These are phyloP conservation scores for Coleophoma crateriformis DNA, from an alignment of 2,329 filamentous ascomycete genomes.

Conservation along the genomic window DNA sequence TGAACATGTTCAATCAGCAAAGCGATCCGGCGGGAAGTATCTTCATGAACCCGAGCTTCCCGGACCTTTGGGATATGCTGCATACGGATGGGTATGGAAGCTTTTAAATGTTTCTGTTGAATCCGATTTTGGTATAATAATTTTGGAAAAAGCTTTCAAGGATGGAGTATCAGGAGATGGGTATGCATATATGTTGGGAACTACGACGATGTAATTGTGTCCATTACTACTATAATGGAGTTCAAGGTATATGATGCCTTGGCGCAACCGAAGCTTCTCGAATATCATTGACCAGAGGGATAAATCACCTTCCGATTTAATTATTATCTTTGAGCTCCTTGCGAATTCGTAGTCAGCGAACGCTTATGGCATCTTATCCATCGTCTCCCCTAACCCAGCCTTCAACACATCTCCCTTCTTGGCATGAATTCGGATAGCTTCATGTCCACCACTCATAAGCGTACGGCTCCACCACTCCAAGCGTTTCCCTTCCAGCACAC, in stretches of 20 bases:
- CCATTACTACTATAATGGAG: no score
- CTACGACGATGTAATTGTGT: no score
- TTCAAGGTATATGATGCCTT: no score
- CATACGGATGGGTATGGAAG: background rate
- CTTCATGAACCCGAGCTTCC: background rate
- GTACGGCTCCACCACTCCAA: background rate
- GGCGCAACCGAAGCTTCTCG: no score
- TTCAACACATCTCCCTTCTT: background rate
- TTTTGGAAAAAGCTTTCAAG: no score
- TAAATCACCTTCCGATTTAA: no score
- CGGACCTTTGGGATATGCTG: constrained; percentile 1
- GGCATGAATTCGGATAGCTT: background rate
- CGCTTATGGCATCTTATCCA: background rate
- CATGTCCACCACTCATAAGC: background rate
- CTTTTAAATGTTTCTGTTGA: background rate
- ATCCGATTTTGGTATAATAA: no score
- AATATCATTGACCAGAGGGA: no score
- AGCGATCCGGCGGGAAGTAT: background rate
- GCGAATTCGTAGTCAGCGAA: no score
- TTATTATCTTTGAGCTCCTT: no score
- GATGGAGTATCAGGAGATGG: no score
- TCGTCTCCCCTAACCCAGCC: background rate
- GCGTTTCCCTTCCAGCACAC: background rate
- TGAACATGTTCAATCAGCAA: background rate
- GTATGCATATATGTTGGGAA: no score